Evolutionary conservation across 1,139 yeast genomes (phyloP), one percentile per base, ranked within the genome.

Genomic region (Debaryomyces nepalensis): DNA sequence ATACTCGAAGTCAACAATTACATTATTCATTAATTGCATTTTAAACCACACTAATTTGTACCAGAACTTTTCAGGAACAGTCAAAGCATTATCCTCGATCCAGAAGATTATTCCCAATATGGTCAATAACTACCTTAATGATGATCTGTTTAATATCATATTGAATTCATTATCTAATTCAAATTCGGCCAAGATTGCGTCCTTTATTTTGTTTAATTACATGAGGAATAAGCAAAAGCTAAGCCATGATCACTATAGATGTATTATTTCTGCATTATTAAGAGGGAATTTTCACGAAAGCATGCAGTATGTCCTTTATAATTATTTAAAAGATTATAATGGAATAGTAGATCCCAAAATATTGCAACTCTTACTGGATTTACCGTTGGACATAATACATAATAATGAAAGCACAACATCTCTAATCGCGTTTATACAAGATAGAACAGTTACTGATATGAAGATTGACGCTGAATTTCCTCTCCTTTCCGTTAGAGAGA

Each of bases 41-140:
- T 51, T 73, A 19, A 64, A 68, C 45, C 77, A 72, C 49, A 51
- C 70, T 16, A 59, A 57, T 31, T 42, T 63, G 11, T 57, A 64
- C 44, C 76, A 70, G 44, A 71, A 70, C 46, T 66, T 68, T 37
- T 55, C 70, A 0, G 75, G 70, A 0, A 49, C 63, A 2, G 58
- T 59, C 0, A 49, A 54, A 27, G 63, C 60, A 0, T 49, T 73
- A 9, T 39, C 45, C 3, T 50, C 51, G 4, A 41, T 70, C 6
- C 53, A 58, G 21, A 43, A 49, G 14, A 18, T 53, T 12, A 58
- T 66, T 33, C 41, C 52, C 0, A 35, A 45, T 4, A 51, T 59
- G 21, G 16, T 46, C 8, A 19, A 26, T 1, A 53, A 58, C 9
- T 63, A 67, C 66, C 51, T 71, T 2, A 56, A 68, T 42, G 22